phyloP scores from a whole-genome alignment of 768 basidiomycete genomes.

The Calvatia gigantea region DNA sequence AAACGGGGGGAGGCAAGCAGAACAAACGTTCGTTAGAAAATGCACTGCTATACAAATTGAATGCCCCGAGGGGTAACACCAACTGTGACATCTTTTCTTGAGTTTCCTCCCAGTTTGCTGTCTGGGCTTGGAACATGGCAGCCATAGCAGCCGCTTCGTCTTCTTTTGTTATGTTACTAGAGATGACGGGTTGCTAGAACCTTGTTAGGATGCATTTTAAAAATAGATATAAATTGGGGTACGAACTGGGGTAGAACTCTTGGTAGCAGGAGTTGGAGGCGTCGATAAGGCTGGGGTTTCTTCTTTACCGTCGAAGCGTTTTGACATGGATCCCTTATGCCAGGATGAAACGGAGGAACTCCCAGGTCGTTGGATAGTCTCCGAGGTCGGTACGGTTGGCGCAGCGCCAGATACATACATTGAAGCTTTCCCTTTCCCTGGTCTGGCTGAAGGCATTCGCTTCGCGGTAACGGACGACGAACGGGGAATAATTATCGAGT shows the following conservation, averaged over 20 bases:
- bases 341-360: constrained; percentile 40
- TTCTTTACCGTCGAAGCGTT: constrained; percentile 86
- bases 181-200: constrained; percentile 28
- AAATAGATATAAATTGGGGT: not conserved
- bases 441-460: constrained; percentile 77
- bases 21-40: constrained; percentile 69
- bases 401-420: constrained; percentile 62
- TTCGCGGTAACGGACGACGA: constrained; percentile 94
- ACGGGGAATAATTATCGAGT: constrained; percentile 86
- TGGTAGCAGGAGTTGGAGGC: constrained; percentile 25
- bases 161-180: constrained; percentile 44
- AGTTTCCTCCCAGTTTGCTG: constrained; percentile 95
- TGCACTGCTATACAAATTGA: constrained; percentile 64
- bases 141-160: constrained; percentile 96
- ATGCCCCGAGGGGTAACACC: constrained; percentile 63
- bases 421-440: constrained; percentile 79
- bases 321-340: constrained; percentile 79
- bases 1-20: constrained; percentile 27
- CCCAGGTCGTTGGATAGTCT: constrained; percentile 36
- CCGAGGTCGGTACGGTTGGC: constrained; percentile 43
- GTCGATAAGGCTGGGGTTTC: constrained; percentile 29
- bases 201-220: constrained; percentile 5
- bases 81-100: constrained; percentile 99
- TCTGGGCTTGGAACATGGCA: constrained; percentile 97
- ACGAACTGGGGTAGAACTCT: constrained; percentile 29